A percentile compares a stretch with the other conserved stretches of the same genome.
Evolutionary conservation across 1,284 basidiomycete genomes (phyloP).

Genomic region (Pseudozyma tsukubaensis): DNA sequence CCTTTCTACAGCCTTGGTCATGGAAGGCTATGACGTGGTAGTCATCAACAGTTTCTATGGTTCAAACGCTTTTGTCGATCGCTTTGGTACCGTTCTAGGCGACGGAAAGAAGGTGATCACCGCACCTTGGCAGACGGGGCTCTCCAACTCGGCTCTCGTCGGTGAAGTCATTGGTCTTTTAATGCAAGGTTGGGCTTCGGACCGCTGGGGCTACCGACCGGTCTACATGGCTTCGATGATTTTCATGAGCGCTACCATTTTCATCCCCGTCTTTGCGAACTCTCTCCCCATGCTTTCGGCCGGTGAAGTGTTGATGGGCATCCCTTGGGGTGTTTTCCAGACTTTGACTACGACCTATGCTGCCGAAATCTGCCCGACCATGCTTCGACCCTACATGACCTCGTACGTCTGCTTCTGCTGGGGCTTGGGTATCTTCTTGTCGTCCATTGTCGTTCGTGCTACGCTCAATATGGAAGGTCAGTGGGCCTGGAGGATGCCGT

Average conservation of each 20-base stretch:
- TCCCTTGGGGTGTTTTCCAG: conserved; percentile 71
- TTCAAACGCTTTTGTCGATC: conserved; percentile 50
- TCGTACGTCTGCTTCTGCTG: conserved; percentile 72
- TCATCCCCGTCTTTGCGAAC: conserved; percentile 70
- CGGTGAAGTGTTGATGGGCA: conserved; percentile 69
- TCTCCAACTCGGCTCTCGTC: conserved; percentile 44
- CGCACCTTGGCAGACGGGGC: conserved; percentile 71
- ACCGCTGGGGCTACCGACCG: conserved; percentile 30
- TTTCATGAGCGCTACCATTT: conserved; percentile 59
- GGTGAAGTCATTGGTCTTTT: conserved; percentile 53
- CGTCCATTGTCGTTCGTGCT: conserved; percentile 70
- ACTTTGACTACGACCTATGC: conserved; percentile 72
- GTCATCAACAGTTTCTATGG: conserved; percentile 64
- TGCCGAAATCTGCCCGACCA: conserved; percentile 71
- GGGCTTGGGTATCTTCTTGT: conserved; percentile 70
- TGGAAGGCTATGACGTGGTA: conserved; percentile 71
- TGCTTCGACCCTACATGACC: conserved; percentile 71
- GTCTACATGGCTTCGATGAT: conserved; percentile 56
- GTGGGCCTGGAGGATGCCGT: conserved; percentile 70
- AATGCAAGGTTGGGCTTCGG: conserved; percentile 38
- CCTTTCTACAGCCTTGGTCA: conserved; percentile 70
- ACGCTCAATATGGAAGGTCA: conserved; percentile 56
- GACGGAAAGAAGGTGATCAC: conserved; percentile 60
- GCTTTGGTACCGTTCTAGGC: conserved; percentile 54
- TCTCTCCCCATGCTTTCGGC: conserved; percentile 68